Evolutionary conservation across 495 filamentous ascomycete genomes (phyloP).

Genomic region (Schizothecium vesticola): DNA sequence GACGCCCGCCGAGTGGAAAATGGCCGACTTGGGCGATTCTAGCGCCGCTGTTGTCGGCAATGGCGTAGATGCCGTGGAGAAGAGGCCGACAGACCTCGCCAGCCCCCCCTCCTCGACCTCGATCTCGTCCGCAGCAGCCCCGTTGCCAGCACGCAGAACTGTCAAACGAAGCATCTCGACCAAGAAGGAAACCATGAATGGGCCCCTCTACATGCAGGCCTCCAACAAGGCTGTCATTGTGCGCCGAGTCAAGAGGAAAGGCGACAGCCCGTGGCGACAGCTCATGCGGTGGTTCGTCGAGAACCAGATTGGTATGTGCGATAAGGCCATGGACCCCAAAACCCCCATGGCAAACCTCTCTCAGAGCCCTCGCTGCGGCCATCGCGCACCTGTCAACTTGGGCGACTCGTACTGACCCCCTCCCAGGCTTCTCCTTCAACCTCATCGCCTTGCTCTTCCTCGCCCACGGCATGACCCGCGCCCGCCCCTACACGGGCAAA

Average conservation of each 20-base stretch:
- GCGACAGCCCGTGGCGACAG: slow-evolving; percentile 37
- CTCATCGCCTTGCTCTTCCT: slow-evolving; percentile 69
- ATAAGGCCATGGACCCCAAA: not conserved
- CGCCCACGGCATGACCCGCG: slow-evolving; percentile 74
- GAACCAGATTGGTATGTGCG: slow-evolving; percentile 48
- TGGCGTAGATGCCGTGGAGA: slow-evolving; percentile 2
- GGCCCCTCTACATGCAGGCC: slow-evolving; percentile 44
- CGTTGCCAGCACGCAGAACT: slow-evolving; percentile 13
- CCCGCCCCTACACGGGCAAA: slow-evolving; percentile 69
- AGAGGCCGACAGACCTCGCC: not conserved
- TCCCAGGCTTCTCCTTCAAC: slow-evolving; percentile 32
- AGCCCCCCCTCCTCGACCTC: not conserved
- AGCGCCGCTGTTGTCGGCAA: not conserved
- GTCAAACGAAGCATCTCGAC: slow-evolving; percentile 28
- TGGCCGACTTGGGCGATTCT: slow-evolving; percentile 7
- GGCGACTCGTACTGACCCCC: not conserved
- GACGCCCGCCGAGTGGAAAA: slow-evolving; percentile 2
- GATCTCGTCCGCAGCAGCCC: not conserved
- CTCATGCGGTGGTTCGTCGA: slow-evolving; percentile 46
- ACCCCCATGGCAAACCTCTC: not conserved
- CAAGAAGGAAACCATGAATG: slow-evolving; percentile 39
- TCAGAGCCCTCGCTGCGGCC: not conserved
- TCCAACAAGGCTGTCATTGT: slow-evolving; percentile 42
- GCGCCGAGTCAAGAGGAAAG: slow-evolving; percentile 42
- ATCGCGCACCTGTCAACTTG: not conserved